Evolutionary conservation across 2,329 filamentous ascomycete species (phyloP), one percentile per base, ranked within the genome.

Genomic region (Fusarium domesticum): DNA sequence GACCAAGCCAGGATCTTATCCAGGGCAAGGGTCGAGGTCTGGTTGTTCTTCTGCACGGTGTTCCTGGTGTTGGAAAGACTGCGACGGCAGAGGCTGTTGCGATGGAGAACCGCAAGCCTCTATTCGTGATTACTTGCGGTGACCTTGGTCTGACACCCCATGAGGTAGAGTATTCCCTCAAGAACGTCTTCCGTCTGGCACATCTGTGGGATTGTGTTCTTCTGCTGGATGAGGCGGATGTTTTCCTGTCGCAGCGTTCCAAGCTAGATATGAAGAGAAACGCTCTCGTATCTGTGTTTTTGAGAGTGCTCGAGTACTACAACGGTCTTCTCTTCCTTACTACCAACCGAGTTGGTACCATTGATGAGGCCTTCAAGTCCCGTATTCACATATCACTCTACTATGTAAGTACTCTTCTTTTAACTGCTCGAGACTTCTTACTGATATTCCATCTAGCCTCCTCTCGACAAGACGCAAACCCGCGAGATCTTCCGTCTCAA

Each of bases 281-380:
- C 14, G 65, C 64, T 5, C 57, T 71, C 1, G 68, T 71, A 0
- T 68, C 66, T 0, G 71, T 74, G 2, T 75, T 76, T 53, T 61
- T 76, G 4, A 65, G 71, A 4, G 63, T 72, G 0, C 61, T 76
- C 0, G 73, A 75, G 54, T 75, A 75, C 58, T 75, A 74, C 50
- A 62, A 62, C 3, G 73, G 74, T 16, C 64, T 75, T 5, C 54
- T 76, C 6, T 74, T 73, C 58, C 61, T 78, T 4, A 78, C 75
- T 0, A 78, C 74, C 7, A 78, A 77, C 60, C 66, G 73, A 3
- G 68, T 74, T 6, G 71, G 72, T 14, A 62, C 63, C 2, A 67
- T 78, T 4, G 75, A 78, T 39, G 72, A 73, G 43, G 75, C 75
- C 0, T 74, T 76, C 59, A 68, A 68, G 57, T 75, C 72, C 2